Evolutionary conservation across 2,329 filamentous ascomycete genomes (phyloP).

Genomic region (Apiospora rasikravindrae): DNA sequence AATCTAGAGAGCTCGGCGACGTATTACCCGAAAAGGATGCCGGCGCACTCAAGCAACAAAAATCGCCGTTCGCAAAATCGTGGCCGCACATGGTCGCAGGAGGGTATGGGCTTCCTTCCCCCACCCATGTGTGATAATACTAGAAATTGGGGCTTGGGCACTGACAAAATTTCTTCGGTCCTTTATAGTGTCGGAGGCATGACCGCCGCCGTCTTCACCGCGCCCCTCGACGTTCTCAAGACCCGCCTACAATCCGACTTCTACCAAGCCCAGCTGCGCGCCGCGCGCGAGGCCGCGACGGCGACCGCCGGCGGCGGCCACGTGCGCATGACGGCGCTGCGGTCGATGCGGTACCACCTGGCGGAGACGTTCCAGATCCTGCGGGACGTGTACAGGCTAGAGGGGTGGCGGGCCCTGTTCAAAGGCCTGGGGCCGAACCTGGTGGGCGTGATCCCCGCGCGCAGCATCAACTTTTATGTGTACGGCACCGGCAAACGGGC

Average conservation of each 20-base stretch:
- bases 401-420: conserved; percentile 88
- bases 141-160: background rate
- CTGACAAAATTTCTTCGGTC: conserved; percentile 8
- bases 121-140: too few species aligned
- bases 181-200: conserved; percentile 78
- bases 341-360: conserved; percentile 75
- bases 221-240: conserved; percentile 91
- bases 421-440: conserved; percentile 92
- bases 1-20: conserved; percentile 68
- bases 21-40: conserved; percentile 51
- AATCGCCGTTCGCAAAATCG: conserved; percentile 70
- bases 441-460: conserved; percentile 85
- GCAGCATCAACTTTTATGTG: conserved; percentile 91
- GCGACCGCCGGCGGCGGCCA: conserved; percentile 39
- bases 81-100: conserved; percentile 93
- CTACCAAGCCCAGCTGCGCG: conserved; percentile 82
- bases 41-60: conserved; percentile 45
- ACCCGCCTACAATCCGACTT: conserved; percentile 93
- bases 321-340: conserved; percentile 65
- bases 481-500: conserved; percentile 91
- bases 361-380: conserved; percentile 87
- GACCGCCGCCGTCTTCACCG: conserved; percentile 90
- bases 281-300: conserved; percentile 64
- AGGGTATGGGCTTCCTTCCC: conserved; percentile 62
- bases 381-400: conserved; percentile 75